A percentile compares a stretch with the other conserved stretches of the same genome.
Evolutionary conservation across 2,329 filamentous ascomycete genomes (phyloP).

Genomic region (Cytospora leucostoma): DNA sequence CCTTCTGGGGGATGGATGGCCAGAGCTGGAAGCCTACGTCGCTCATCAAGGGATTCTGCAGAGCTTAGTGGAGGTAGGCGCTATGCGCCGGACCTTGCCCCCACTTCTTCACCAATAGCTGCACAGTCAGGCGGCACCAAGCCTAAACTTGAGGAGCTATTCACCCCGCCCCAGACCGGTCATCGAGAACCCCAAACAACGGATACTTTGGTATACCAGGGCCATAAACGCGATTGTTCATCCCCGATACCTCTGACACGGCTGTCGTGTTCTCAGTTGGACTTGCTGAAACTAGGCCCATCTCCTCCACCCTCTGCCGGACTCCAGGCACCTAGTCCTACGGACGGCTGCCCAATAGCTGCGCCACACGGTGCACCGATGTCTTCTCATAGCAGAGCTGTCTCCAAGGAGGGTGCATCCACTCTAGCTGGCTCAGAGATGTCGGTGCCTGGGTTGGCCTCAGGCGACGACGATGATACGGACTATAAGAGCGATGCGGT

Average conservation of each 20-base stretch:
- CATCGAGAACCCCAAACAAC: constrained; percentile 32
- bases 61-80: constrained; percentile 48
- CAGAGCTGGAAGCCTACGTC: constrained; percentile 57
- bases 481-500: constrained; percentile 76
- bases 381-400: constrained; percentile 45
- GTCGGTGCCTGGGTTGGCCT: constrained; percentile 64
- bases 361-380: constrained; percentile 31
- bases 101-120: constrained; percentile 34
- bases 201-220: constrained; percentile 36
- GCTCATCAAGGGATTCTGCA: constrained; percentile 52
- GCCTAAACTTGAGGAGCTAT: constrained; percentile 34
- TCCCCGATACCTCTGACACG: constrained; percentile 59
- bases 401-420: constrained; percentile 56
- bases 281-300: constrained; percentile 49
- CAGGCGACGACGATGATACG: constrained; percentile 74
- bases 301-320: constrained; percentile 44
- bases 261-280: constrained; percentile 57
- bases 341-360: constrained; percentile 44
- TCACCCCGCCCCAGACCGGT: constrained; percentile 32
- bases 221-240: constrained; percentile 49
- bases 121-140: constrained; percentile 31
- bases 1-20: constrained; percentile 59
- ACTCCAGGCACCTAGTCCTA: constrained; percentile 43
- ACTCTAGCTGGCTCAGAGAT: constrained; percentile 71
- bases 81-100: constrained; percentile 55